Conservation (phyloP, 768 basidiomycete species). For the Tulasnella sp. region DNA sequence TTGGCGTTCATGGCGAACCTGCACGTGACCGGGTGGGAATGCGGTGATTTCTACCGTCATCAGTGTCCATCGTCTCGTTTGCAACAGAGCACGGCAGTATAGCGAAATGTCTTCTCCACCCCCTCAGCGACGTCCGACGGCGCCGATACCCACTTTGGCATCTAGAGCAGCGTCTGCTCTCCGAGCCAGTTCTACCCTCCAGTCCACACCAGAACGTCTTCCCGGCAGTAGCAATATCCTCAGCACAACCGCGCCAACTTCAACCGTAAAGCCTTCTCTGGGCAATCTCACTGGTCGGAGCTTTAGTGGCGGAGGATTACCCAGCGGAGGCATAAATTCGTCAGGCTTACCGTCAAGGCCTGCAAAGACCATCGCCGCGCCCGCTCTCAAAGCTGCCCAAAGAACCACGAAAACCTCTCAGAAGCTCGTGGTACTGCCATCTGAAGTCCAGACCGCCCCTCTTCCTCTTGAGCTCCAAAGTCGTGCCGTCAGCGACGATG, state of each 20-base stretch:
- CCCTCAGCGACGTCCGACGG: no score
- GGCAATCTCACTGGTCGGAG: background rate
- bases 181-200: background rate
- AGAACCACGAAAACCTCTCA: slow-evolving; percentile 85
- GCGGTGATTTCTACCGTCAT: no score
- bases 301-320: background rate
- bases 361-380: background rate
- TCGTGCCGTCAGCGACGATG: slow-evolving; percentile 42
- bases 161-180: background rate
- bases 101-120: no score
- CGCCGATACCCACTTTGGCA: no score
- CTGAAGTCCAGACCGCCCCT: slow-evolving; percentile 77
- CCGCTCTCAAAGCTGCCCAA: slow-evolving; percentile 26
- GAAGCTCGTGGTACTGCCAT: slow-evolving; percentile 80
- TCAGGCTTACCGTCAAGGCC: background rate
- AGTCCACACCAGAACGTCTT: slow-evolving; percentile 2
- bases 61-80: no score
- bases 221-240: no score
- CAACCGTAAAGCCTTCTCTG: background rate
- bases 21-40: no score
- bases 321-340: no score
- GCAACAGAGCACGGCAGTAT: no score
- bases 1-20: no score
- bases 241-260: background rate
- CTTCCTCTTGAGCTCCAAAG: slow-evolving; percentile 37